These are phyloP conservation scores for Globisporangium abappressorium DNA, from an alignment of 352 stramenopile species.

Conservation along the genomic window DNA sequence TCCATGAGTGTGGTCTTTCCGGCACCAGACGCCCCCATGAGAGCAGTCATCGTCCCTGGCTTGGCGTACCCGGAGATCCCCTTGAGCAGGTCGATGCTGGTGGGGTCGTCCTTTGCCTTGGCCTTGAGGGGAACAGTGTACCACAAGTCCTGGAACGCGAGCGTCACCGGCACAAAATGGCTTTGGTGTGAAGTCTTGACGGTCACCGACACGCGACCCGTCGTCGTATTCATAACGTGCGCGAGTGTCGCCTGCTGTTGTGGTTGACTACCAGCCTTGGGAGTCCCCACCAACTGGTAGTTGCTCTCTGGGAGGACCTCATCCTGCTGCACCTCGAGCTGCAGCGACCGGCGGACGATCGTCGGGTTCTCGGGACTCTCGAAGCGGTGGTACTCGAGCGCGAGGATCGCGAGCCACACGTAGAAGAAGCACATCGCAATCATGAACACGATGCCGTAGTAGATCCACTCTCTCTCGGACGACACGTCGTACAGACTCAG, in stretches of 20 bases:
- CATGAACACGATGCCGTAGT: conserved; percentile 26
- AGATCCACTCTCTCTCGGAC: conserved; percentile 24
- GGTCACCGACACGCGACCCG: background rate
- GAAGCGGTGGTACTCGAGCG: conserved; percentile 38
- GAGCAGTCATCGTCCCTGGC: conserved; percentile 44
- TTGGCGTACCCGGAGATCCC: conserved; percentile 32
- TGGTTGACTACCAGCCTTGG: conserved; percentile 2
- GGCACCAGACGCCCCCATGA: conserved; percentile 62
- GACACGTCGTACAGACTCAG: conserved; percentile 28
- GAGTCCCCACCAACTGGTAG: background rate
- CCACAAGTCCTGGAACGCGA: conserved; percentile 32
- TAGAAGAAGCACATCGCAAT: conserved; percentile 28
- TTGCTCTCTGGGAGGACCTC: background rate
- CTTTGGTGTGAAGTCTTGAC: background rate
- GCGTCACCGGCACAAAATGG: conserved; percentile 22
- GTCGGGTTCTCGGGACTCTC: conserved; percentile 13
- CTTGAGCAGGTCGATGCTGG: conserved; percentile 56
- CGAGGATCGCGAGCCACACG: conserved; percentile 24
- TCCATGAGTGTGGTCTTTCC: conserved; percentile 93
- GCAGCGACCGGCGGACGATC: background rate
- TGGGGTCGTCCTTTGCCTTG: conserved; percentile 23
- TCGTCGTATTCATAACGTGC: background rate
- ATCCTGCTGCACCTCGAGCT: background rate
- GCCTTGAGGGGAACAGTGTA: conserved; percentile 30
- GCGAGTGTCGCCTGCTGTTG: too few species aligned